phyloP scores from a whole-genome alignment of 805 yeast species.

The Wickerhamomyces silvicola region DNA sequence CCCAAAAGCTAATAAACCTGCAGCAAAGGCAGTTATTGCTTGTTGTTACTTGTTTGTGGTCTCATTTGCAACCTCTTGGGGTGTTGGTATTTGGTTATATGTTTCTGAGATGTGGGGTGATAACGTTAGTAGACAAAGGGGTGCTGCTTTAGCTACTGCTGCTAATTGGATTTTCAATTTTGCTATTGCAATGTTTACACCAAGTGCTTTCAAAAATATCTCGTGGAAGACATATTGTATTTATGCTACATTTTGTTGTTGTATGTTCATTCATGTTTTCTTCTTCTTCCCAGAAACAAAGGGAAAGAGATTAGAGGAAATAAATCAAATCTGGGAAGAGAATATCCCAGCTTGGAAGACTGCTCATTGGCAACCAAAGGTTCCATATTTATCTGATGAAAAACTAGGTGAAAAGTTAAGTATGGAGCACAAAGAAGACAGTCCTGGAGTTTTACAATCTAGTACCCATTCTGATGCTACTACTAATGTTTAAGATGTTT shows the following conservation, averaged over 20 bases:
- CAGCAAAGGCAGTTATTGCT: slow-evolving; percentile 36
- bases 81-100: slow-evolving; percentile 30
- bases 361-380: slow-evolving; percentile 7
- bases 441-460: no score
- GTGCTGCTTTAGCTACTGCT: slow-evolving; percentile 34
- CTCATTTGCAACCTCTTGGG: slow-evolving; percentile 36
- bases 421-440: slow-evolving; percentile 1
- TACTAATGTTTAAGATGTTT: no score
- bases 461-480: no score
- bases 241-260: slow-evolving; percentile 21
- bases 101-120: slow-evolving; percentile 18
- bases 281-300: slow-evolving; percentile 27
- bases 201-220: slow-evolving; percentile 36
- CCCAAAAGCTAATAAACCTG: slow-evolving; percentile 30
- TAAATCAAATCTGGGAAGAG: slow-evolving; percentile 21
- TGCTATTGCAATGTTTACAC: slow-evolving; percentile 40
- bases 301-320: slow-evolving; percentile 28
- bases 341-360: slow-evolving; percentile 11
- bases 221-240: slow-evolving; percentile 26
- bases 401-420: neutral
- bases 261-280: slow-evolving; percentile 19
- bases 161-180: slow-evolving; percentile 21
- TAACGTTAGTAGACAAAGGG: slow-evolving; percentile 43
- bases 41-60: slow-evolving; percentile 35
- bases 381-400: slow-evolving; percentile 6